Conservation (phyloP, 2,329 filamentous ascomycete species). For the Penicillium sp. region DNA sequence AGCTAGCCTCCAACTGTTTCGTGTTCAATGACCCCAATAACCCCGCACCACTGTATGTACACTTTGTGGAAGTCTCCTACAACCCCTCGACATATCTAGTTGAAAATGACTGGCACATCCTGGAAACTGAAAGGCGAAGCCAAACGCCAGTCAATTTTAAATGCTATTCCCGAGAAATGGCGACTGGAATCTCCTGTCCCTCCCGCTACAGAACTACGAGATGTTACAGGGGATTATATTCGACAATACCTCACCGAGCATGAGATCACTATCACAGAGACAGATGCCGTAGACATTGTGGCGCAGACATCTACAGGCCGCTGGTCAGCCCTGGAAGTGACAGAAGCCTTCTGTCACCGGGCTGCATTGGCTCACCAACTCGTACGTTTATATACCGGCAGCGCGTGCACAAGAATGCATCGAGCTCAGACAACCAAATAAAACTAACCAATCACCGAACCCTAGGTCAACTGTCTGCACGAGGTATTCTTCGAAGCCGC, state of each 20-base stretch:
- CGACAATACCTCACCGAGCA: slow-evolving; percentile 46
- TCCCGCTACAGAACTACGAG: slow-evolving; percentile 44
- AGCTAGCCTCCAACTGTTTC: slow-evolving; percentile 2
- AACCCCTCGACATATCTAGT: background rate
- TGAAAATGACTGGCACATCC: slow-evolving; percentile 18
- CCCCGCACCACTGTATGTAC: slow-evolving; percentile 7
- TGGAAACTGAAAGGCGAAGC: slow-evolving; percentile 46
- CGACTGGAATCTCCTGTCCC: slow-evolving; percentile 42
- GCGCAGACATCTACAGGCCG: slow-evolving; percentile 45
- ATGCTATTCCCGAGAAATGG: slow-evolving; percentile 52
- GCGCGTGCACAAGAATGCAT: background rate
- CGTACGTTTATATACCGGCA: slow-evolving; percentile 25
- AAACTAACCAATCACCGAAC: background rate
- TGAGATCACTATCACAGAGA: slow-evolving; percentile 55
- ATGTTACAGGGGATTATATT: slow-evolving; percentile 50
- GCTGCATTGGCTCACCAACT: slow-evolving; percentile 53
- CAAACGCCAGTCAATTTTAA: slow-evolving; percentile 48
- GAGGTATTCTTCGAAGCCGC: slow-evolving; percentile 50
- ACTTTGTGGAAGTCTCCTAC: background rate
- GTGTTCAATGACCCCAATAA: slow-evolving; percentile 9
- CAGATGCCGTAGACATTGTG: slow-evolving; percentile 50
- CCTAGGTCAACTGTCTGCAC: slow-evolving; percentile 42
- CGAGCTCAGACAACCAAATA: background rate
- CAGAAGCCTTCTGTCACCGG: slow-evolving; percentile 50
- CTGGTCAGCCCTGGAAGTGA: slow-evolving; percentile 51